Conservation (phyloP, 1,284 basidiomycete genomes). For the Trichosporon asahii region DNA sequence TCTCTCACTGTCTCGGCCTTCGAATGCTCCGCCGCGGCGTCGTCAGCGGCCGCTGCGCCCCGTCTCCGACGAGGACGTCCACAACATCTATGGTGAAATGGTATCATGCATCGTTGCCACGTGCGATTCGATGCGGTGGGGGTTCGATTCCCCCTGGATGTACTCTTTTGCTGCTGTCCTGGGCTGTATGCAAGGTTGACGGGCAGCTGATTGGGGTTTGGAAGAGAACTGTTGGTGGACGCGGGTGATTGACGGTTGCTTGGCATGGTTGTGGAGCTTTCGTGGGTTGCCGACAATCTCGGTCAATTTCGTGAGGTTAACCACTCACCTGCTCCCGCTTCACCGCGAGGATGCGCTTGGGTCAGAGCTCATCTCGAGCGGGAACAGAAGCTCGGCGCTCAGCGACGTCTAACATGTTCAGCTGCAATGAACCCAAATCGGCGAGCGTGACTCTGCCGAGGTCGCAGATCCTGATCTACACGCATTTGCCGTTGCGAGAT, state of each 20-base stretch:
- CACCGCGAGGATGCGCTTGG: too few species aligned
- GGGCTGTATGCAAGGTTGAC: not conserved
- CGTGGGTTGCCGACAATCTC: not conserved
- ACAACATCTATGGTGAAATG: not conserved
- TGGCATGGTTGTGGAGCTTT: too few species aligned
- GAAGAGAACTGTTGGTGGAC: not conserved
- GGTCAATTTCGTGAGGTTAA: not conserved
- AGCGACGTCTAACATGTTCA: too few species aligned
- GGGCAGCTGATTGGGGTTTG: not conserved
- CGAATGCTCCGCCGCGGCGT: not conserved
- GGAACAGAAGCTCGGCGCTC: too few species aligned
- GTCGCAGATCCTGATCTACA: not conserved
- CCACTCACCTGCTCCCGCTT: too few species aligned
- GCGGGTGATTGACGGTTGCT: too few species aligned
- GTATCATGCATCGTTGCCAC: constrained; percentile 1
- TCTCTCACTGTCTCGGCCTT: not conserved
- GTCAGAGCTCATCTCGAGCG: too few species aligned
- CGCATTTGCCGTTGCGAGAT: not conserved
- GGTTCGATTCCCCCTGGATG: constrained; percentile 4
- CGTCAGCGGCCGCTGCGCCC: not conserved
- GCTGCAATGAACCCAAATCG: too few species aligned
- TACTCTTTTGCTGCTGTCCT: not conserved
- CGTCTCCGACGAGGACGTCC: not conserved
- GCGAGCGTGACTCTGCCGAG: too few species aligned
- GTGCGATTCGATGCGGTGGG: not conserved